These are phyloP conservation scores for Microdochium paspali DNA, from an alignment of 2,329 filamentous ascomycete genomes.

Conservation along the genomic window DNA sequence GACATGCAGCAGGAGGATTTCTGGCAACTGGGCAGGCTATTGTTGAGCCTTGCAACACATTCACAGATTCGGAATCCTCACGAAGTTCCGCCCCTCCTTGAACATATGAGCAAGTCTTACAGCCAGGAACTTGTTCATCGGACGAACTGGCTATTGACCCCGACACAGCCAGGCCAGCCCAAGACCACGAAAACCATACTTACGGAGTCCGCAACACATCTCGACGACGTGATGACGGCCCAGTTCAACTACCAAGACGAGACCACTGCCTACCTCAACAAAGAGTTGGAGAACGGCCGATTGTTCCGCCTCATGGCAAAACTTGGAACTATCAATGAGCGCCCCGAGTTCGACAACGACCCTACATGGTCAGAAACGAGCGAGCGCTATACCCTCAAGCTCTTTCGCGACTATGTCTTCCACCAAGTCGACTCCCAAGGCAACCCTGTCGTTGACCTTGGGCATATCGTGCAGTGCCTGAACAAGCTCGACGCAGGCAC, in stretches of 20 bases:
- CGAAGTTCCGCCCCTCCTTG: conserved; percentile 62
- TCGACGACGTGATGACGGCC: conserved; percentile 67
- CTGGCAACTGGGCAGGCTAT: conserved; percentile 70
- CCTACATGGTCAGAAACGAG: conserved; percentile 83
- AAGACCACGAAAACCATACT: conserved; percentile 78
- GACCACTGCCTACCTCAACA: conserved; percentile 59
- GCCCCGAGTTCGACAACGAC: conserved; percentile 74
- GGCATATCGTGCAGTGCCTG: conserved; percentile 75
- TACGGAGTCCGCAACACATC: conserved; percentile 65
- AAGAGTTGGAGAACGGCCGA: conserved; percentile 84
- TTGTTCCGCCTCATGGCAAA: conserved; percentile 73
- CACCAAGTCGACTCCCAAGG: conserved; percentile 86
- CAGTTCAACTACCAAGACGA: conserved; percentile 73
- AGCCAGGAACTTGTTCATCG: conserved; percentile 71
- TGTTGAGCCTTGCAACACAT: conserved; percentile 73
- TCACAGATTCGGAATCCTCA: conserved; percentile 41
- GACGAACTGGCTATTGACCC: conserved; percentile 71
- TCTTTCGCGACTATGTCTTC: conserved; percentile 96
- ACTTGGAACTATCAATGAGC: conserved; percentile 79
- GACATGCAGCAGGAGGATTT: conserved; percentile 88
- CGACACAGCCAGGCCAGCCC: conserved; percentile 40
- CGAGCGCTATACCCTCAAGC: conserved; percentile 83
- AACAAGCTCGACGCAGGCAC: conserved; percentile 89
- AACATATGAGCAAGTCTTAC: conserved; percentile 68
- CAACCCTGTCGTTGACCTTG: conserved; percentile 75